These are phyloP conservation scores for Solanum hybrid DNA, from an alignment of 305 asterid species.

Conservation along the genomic window DNA sequence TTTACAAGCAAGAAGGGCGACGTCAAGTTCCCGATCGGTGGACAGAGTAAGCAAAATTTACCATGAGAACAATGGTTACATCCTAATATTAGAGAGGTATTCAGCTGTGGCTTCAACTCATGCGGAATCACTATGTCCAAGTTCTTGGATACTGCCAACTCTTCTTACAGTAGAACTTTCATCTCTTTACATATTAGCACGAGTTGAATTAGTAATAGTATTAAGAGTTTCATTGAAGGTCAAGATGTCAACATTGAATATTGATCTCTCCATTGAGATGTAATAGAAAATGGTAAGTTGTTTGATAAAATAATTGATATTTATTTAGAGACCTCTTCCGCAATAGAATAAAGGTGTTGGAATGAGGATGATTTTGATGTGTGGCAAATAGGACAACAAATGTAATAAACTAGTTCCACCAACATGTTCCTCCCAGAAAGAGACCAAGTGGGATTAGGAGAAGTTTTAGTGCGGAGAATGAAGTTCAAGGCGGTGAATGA, in stretches of 20 bases:
- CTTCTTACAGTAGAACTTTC: background rate
- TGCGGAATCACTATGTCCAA: background rate
- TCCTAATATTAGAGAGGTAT: background rate
- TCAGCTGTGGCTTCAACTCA: background rate
- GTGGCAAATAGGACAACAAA: too few relatives aligned
- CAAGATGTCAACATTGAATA: background rate
- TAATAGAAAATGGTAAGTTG: background rate
- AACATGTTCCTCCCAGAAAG: too few relatives aligned
- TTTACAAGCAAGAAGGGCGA: too few relatives aligned
- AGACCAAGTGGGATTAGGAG: too few relatives aligned
- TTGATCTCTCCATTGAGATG: background rate
- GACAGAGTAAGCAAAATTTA: background rate
- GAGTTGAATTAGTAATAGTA: too few relatives aligned
- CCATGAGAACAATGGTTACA: background rate
- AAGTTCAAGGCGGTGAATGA: too few relatives aligned
- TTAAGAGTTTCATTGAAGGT: background rate
- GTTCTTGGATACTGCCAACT: background rate
- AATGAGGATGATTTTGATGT: too few relatives aligned
- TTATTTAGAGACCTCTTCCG: background rate
- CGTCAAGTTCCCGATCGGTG: background rate
- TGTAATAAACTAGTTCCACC: too few relatives aligned
- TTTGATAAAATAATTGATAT: background rate
- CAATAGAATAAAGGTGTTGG: too few relatives aligned
- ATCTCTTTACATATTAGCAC: background rate
- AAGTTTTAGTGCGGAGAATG: too few relatives aligned